Percentiles rank a stretch among this genome's conserved stretches.
Evolutionary conservation across 208 protist genomes (phyloP).

Genomic region (Trypanosoma congolense): DNA sequence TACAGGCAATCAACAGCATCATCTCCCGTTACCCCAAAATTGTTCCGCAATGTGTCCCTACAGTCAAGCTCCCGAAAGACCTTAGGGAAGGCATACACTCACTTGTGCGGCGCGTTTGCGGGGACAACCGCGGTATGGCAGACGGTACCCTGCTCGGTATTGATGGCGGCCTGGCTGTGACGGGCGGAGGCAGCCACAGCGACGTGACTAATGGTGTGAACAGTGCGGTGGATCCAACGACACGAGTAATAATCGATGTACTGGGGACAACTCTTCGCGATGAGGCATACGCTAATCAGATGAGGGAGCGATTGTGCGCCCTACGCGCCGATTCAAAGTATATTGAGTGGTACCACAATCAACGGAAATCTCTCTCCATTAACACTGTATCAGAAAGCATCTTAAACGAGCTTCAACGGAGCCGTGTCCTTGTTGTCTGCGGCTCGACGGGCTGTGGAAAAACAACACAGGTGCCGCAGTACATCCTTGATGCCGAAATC

Average conservation of each 20-base stretch:
- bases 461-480: constrained; percentile 91
- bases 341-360: constrained; percentile 40
- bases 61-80: constrained; percentile 16
- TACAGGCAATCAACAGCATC: constrained; percentile 52
- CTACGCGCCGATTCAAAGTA: constrained; percentile 48
- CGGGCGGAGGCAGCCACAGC: not conserved
- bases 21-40: constrained; percentile 42
- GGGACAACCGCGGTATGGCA: constrained; percentile 2
- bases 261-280: constrained; percentile 14
- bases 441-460: constrained; percentile 91
- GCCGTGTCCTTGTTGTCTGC: constrained; percentile 82
- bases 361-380: constrained; percentile 69
- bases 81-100: constrained; percentile 26
- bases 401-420: constrained; percentile 42
- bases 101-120: constrained; percentile 12
- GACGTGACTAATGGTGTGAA: not conserved
- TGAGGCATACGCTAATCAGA: constrained; percentile 24
- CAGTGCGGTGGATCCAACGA: constrained; percentile 14
- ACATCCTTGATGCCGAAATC: constrained; percentile 84
- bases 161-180: constrained; percentile 1
- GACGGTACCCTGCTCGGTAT: not conserved
- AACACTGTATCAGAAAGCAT: constrained; percentile 32
- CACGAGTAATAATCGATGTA: constrained; percentile 9
- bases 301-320: constrained; percentile 30
- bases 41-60: constrained; percentile 34